Conservation (phyloP, 129 eudicot genomes). For the Centaurea solstitialis region DNA sequence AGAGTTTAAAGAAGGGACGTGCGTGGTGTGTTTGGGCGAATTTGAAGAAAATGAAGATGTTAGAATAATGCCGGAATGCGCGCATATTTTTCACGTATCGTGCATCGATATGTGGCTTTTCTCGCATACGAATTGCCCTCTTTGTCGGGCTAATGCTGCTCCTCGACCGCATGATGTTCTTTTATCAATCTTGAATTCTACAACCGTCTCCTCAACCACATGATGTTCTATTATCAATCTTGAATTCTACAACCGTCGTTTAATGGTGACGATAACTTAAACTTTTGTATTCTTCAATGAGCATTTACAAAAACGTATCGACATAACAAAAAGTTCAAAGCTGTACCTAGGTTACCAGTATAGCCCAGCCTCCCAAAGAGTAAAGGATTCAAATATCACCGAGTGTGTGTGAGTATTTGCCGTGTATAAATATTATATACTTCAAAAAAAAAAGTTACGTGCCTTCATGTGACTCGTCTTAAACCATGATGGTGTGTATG, state of each 20-base stretch:
- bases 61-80: constrained; percentile 55
- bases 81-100: constrained; percentile 52
- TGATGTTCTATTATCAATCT: constrained; percentile 22
- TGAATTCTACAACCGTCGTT: constrained; percentile 14
- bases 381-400: background rate
- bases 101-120: constrained; percentile 66
- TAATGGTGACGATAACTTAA: too few species aligned
- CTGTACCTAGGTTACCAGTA: background rate
- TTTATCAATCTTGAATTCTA: constrained; percentile 22
- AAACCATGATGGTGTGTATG: background rate
- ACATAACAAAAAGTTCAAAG: background rate
- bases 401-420: background rate
- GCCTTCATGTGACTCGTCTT: background rate
- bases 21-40: constrained; percentile 59
- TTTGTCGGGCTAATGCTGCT: constrained; percentile 53
- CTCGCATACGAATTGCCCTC: constrained; percentile 56
- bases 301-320: background rate
- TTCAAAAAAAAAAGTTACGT: background rate
- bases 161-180: constrained; percentile 31
- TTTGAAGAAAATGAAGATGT: constrained; percentile 59
- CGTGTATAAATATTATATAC: background rate
- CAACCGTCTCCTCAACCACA: constrained; percentile 20
- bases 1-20: constrained; percentile 44
- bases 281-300: constrained; percentile 3
- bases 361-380: background rate